phyloP scores from a whole-genome alignment of 768 basidiomycete species.

The Clitopilus passeckerianus region DNA sequence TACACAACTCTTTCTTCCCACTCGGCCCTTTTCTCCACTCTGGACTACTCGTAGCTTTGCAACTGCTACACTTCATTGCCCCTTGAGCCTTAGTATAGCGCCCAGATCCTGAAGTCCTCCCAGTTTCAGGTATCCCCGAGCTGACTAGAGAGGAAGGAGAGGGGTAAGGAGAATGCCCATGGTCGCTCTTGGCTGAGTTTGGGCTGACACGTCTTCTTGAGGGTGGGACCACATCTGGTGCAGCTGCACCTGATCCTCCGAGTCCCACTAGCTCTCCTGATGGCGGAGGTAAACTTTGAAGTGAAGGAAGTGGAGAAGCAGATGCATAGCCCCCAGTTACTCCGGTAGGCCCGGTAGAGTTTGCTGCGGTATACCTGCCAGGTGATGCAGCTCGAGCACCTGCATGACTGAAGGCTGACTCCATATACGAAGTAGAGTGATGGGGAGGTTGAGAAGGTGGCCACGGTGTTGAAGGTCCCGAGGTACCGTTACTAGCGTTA shows the following conservation, averaged over 20 bases:
- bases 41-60: slow-evolving; percentile 76
- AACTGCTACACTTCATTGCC: slow-evolving; percentile 70
- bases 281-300: slow-evolving; percentile 29
- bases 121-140: neutral
- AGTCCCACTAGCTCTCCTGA: slow-evolving; percentile 20
- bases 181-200: slow-evolving; percentile 24
- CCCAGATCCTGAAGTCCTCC: neutral
- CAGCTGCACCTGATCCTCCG: slow-evolving; percentile 13
- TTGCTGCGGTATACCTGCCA: neutral
- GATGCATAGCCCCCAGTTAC: slow-evolving; percentile 20
- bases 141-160: neutral
- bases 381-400: neutral
- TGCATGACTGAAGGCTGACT: neutral
- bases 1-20: slow-evolving; percentile 88
- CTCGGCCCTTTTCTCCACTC: slow-evolving; percentile 92
- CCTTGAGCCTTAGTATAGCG: slow-evolving; percentile 26
- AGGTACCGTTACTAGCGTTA: neutral
- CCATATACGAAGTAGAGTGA: slow-evolving; percentile 14
- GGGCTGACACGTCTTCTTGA: slow-evolving; percentile 56
- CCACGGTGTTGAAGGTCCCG: neutral
- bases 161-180: neutral
- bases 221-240: slow-evolving; percentile 48
- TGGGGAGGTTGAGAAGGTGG: slow-evolving; percentile 26
- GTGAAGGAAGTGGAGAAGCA: slow-evolving; percentile 16
- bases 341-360: neutral